Base-by-base conservation (phyloP, 371 early-diverging fungal genomes). In the Dichotomocladium elegans region DNA sequence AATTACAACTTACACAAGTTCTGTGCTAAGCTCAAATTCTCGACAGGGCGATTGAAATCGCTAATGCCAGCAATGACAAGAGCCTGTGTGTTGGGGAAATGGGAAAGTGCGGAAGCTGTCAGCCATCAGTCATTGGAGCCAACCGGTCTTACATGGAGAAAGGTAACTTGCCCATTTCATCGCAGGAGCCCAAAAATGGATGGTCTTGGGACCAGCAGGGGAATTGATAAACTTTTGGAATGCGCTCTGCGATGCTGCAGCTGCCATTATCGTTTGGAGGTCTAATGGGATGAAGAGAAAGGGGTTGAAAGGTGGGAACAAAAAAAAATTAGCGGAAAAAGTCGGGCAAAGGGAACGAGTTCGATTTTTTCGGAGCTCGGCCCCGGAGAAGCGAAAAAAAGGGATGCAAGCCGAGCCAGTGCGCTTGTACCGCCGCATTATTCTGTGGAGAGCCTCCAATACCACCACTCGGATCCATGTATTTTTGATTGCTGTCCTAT, bases 11-110 rank as follows among this genome's bases (percentile, higher is more conserved):
- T 81, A 90, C 90, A 82, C 42, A 75, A 27, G 53, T 78, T 83
- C 79, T 94, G 95, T 34, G 80, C 73, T 44, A 93, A 71, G 51
- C 87, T 87, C 60, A 98, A 73, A 61, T 92, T 89, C 54, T 98
- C 97, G 29, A 91, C 94, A 19, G 98, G 96, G 30, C 96, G 86
- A 31, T 85, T 71, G 55, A 95, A 49, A 70, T 98, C 98, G 54
- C 92, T 85, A 47, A 98, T 61, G 37, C 97, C 97, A 28, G 97
- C 97, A 64, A 92, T 55, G 30, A 74, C 70, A 41, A 74, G 59
- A 8, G 68, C 72, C 72, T 71, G 37, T 8, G 51, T 47, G 35
- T 21, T 43, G 15, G 9, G 21, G 37, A 37, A 37, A 37, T 37
- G 17, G 35, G 31, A 47, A n/a, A n/a, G n/a, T 40, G 35, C 29